These are phyloP conservation scores for Wickerhamomyces subpelliculosus DNA, from an alignment of 805 yeast species.

Conservation along the genomic window DNA sequence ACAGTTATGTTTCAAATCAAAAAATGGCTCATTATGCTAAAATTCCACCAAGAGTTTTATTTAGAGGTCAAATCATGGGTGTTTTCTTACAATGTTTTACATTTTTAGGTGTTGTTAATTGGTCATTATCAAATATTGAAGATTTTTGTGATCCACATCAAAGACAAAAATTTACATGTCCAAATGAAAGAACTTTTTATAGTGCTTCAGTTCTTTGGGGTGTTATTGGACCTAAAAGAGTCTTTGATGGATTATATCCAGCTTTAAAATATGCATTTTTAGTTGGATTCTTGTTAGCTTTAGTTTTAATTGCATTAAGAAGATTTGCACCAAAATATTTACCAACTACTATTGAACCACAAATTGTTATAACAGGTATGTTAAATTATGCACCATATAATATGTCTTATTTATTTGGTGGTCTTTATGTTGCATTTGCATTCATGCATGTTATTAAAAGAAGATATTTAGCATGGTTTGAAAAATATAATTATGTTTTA, in stretches of 20 bases:
- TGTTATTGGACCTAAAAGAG: constrained; percentile 46
- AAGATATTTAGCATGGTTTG: constrained; percentile 46
- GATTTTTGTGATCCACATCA: not conserved
- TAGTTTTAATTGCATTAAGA: constrained; percentile 24
- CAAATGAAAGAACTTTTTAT: constrained; percentile 34
- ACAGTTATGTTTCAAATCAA: not conserved
- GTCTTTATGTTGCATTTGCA: constrained; percentile 24
- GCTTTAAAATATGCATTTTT: constrained; percentile 56
- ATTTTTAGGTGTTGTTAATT: not conserved
- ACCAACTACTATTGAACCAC: constrained; percentile 37
- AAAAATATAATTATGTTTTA: constrained; percentile 39
- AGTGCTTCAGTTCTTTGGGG: constrained; percentile 38
- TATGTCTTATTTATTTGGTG: constrained; percentile 28
- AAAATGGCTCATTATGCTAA: not conserved
- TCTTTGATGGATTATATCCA: constrained; percentile 51
- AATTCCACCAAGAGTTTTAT: not conserved
- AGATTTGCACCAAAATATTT: constrained; percentile 11
- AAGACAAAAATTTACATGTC: constrained; percentile 11
- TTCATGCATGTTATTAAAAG: constrained; percentile 36
- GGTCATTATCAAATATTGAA: not conserved
- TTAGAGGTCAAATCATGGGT: not conserved
- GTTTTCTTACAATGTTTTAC: not conserved
- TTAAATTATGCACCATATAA: constrained; percentile 44
- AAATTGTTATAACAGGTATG: constrained; percentile 44
- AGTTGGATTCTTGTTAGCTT: constrained; percentile 37